Evolutionary conservation across 2,329 filamentous ascomycete species (phyloP).

Genomic region (Dothiorella sarmentorum): DNA sequence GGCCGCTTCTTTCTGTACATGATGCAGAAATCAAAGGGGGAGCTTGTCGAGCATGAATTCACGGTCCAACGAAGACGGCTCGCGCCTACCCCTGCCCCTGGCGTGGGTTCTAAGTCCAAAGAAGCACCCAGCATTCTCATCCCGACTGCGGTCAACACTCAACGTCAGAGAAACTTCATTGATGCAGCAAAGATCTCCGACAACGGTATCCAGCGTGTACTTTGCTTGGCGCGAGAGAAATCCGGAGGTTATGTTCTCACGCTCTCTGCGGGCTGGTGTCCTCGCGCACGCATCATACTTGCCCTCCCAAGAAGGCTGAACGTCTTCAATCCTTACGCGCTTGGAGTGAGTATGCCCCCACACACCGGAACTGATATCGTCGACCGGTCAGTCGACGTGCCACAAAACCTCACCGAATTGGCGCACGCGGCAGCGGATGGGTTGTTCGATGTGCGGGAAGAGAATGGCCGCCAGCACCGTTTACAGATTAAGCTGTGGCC

Average conservation of each 20-base stretch:
- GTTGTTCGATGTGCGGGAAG: constrained; percentile 30
- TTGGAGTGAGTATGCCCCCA: constrained; percentile 21
- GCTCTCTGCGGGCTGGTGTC: constrained; percentile 37
- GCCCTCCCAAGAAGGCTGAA: constrained; percentile 22
- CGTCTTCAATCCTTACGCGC: constrained; percentile 33
- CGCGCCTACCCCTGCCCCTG: constrained; percentile 28
- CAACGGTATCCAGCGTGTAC: constrained; percentile 31
- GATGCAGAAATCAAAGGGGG: constrained; percentile 30
- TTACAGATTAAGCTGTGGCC: constrained; percentile 32
- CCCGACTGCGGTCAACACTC: constrained; percentile 29
- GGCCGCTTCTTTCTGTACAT: constrained; percentile 39
- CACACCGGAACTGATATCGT: neutral
- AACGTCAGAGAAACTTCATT: constrained; percentile 26
- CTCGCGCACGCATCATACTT: constrained; percentile 29
- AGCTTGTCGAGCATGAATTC: constrained; percentile 37
- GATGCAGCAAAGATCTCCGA: constrained; percentile 34
- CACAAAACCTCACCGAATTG: neutral
- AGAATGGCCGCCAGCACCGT: constrained; percentile 31
- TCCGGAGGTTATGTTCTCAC: constrained; percentile 26
- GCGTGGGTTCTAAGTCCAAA: constrained; percentile 12
- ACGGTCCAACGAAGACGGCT: constrained; percentile 35
- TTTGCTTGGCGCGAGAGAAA: constrained; percentile 27
- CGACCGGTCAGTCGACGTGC: neutral
- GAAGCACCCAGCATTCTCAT: constrained; percentile 29
- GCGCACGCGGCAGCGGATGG: neutral